Evolutionary conservation across 2,329 filamentous ascomycete species (phyloP), one percentile per base, ranked within the genome.

Genomic region (Onygenales sp.): DNA sequence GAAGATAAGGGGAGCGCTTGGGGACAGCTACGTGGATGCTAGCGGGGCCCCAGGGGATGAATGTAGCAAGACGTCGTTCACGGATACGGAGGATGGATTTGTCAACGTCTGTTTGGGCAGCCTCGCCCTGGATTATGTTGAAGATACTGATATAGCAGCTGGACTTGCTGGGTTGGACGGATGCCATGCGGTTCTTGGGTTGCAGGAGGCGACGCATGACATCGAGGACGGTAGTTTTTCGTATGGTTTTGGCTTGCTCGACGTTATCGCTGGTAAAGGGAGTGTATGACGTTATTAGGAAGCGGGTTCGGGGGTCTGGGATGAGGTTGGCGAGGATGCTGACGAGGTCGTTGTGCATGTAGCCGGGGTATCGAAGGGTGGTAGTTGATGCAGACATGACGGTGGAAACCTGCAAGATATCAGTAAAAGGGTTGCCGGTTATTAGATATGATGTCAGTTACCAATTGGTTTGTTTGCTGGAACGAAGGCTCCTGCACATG

Each of bases 341-440:
- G 66, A 95, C 91, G 13, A 98, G 85, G 67, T 98, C 93, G 71
- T 98, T 98, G 77, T 98, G 93, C 93, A 98, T 98, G 74, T 98
- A 98, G 41, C 93, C 93, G 1, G 93, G 93, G 69, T 98, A 98
- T 66, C 93, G 83, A 50, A 98, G 82, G 2, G 94, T 96, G 8
- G 92, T 97, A 3, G 93, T 98, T 66, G 89, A 94, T 41, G 93
- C 93, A 38, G 91, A 96, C 93, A 98, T 98, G 69, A 98, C 94
- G 1, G 94, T 98, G 7, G 90, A 93, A 3, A 93, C 80, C 82
- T 86, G 47, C n/a, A 54, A 47, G 47, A 44, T 27, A 17, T 64
- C 51, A 61, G 51, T 41, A 36, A 51, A 42, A 1, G 33, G 5
- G 8, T n/a, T 11, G 41, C 42, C 36, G 7, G 43, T 14, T 4